Base-by-base conservation (phyloP, 1,284 basidiomycete genomes). In the Rhizoctonia solani region DNA sequence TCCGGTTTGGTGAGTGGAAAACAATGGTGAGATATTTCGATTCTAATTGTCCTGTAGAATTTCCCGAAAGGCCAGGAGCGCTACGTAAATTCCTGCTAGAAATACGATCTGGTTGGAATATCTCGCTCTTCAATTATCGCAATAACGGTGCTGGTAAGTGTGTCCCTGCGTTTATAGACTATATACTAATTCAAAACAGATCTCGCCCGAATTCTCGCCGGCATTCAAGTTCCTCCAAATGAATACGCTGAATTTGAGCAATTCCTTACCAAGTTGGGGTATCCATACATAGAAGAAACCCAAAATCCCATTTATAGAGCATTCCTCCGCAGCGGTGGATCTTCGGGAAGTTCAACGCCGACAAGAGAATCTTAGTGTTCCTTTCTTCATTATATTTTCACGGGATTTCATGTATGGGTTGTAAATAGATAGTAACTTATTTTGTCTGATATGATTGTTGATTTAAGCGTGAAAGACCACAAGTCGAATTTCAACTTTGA, bases 51-150 rank as follows among this genome's bases (percentile, higher is more conserved):
- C 50, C 34, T 46, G 4, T 74, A 95, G 95, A 96, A 75, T 99
- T 99, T 77, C 97, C 97, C 1, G 97, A 99, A 77, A 82, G 96
- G 66, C 96, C 95, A 3, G 91, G 89, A 2, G 96, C 96, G 1
- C 80, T 99, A 67, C 85, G 91, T 52, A 92, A 91, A 73, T 99
- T 99, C 81, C 81, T 98, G 71, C 79, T 87, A 21, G 90, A 89
- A 2, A 77, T 99, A 59, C 89, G 90, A 56, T 82, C 85, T 30
- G 89, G 87, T 14, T 98, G 95, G 94, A 98, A 97, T 78, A 93
- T 99, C 61, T 91, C 93, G 0, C 78, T 99, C 69, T 99, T 98
- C 81, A 97, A 99, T 77, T 99, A 99, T 78, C 85, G 96, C 68
- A 98, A 98, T 76, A 95, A 99, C 72, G 96, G 96, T 32, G 94